phyloP scores from a whole-genome alignment of 2,329 filamentous ascomycete genomes.

The Paracamarosporium sp. region DNA sequence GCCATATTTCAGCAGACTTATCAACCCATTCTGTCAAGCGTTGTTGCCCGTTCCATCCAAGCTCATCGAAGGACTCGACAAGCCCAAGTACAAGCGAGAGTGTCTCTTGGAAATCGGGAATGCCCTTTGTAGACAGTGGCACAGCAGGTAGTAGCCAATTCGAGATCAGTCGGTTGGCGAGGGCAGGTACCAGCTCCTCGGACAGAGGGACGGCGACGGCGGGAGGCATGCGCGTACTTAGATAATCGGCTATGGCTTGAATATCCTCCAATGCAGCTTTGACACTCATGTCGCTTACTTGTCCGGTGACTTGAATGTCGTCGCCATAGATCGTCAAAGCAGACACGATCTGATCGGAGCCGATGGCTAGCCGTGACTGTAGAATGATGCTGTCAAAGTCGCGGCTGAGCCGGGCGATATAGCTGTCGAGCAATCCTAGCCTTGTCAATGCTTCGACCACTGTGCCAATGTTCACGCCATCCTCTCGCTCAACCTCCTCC shows the following conservation, averaged over 20 bases:
- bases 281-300: slow-evolving; percentile 34
- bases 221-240: slow-evolving; percentile 58
- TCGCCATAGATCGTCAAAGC: slow-evolving; percentile 43
- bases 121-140: slow-evolving; percentile 74
- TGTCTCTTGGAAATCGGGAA: slow-evolving; percentile 73
- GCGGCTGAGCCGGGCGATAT: slow-evolving; percentile 65
- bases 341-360: slow-evolving; percentile 42
- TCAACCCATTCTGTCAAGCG: slow-evolving; percentile 81
- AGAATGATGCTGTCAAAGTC: slow-evolving; percentile 68
- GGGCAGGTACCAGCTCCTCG: slow-evolving; percentile 70
- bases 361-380: slow-evolving; percentile 60
- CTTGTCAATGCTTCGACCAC: slow-evolving; percentile 45
- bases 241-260: slow-evolving; percentile 55
- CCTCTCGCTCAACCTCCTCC: slow-evolving; percentile 50
- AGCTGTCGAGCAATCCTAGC: slow-evolving; percentile 55
- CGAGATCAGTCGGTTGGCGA: slow-evolving; percentile 72
- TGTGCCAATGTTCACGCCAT: slow-evolving; percentile 37
- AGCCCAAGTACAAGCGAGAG: slow-evolving; percentile 71
- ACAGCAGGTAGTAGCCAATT: slow-evolving; percentile 79
- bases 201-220: slow-evolving; percentile 64
- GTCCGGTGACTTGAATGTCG: slow-evolving; percentile 38
- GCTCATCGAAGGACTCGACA: slow-evolving; percentile 65
- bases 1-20: slow-evolving; percentile 82
- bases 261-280: slow-evolving; percentile 39
- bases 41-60: slow-evolving; percentile 67